Evolutionary conservation across 1,139 yeast species (phyloP).

Genomic region (Lodderomyces beijingensis): DNA sequence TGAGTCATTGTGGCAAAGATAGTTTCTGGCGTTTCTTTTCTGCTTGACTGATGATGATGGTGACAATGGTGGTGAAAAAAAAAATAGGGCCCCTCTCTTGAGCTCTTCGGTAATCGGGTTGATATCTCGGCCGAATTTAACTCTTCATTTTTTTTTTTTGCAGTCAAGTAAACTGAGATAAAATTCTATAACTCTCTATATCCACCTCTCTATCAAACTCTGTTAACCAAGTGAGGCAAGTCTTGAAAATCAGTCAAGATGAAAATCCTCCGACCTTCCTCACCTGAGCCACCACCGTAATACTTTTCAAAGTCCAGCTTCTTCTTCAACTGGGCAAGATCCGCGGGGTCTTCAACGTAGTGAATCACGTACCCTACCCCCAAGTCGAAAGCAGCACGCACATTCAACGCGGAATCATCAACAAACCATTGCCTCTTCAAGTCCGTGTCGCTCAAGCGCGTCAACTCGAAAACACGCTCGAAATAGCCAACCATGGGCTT

Average conservation of each 20-base stretch:
- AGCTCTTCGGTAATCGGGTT: background rate
- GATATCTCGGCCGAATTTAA: no score
- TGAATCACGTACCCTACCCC: conserved; percentile 56
- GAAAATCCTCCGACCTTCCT: conserved; percentile 1
- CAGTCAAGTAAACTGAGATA: no score
- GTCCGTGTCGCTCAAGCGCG: conserved; percentile 53
- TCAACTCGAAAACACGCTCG: conserved; percentile 54
- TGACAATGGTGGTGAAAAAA: no score
- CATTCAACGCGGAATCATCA: conserved; percentile 76
- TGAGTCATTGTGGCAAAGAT: background rate
- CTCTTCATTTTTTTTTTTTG: no score
- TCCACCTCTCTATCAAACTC: no score
- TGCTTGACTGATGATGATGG: no score
- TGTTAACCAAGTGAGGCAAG: conserved; percentile 3
- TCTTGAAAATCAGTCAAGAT: conserved; percentile 1
- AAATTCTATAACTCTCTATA: no score
- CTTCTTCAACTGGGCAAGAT: conserved; percentile 26
- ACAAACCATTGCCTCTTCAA: conserved; percentile 50
- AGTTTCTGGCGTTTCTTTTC: conserved; percentile 21
- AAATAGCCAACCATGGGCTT: conserved; percentile 70
- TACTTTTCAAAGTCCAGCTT: conserved; percentile 30
- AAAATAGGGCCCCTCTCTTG: background rate
- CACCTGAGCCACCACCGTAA: conserved; percentile 34
- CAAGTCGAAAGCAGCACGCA: conserved; percentile 48
- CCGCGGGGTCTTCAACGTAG: conserved; percentile 49